These are phyloP conservation scores for Leptographium radiaticola DNA, from an alignment of 2,329 filamentous ascomycete genomes.

Conservation along the genomic window DNA sequence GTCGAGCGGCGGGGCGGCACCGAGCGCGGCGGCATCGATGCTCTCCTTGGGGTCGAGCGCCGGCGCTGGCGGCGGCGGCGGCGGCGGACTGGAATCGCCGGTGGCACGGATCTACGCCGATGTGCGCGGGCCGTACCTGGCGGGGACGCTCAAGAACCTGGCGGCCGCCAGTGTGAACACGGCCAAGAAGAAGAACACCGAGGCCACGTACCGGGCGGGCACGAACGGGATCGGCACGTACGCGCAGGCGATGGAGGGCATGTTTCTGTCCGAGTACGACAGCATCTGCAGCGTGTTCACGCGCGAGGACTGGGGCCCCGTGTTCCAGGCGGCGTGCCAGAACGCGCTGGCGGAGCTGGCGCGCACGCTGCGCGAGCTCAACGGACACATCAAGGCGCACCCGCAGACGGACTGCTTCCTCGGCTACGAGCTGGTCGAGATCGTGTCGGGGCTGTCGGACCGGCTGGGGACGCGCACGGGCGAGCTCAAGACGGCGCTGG, in stretches of 20 bases:
- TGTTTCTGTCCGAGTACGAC: conserved; percentile 80
- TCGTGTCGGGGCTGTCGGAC: conserved; percentile 67
- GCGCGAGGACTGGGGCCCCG: conserved; percentile 68
- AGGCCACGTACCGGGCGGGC: conserved; percentile 74
- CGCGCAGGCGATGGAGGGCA: conserved; percentile 71
- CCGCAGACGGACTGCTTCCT: conserved; percentile 86
- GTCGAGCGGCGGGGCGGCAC: conserved; percentile 18
- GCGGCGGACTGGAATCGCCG: conserved; percentile 45
- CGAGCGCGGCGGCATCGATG: conserved; percentile 43
- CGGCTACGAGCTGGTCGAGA: conserved; percentile 88
- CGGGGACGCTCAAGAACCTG: conserved; percentile 68
- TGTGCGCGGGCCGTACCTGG: conserved; percentile 76
- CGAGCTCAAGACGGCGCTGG: conserved; percentile 70
- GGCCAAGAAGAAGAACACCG: conserved; percentile 65
- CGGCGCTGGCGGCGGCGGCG: conserved; percentile 42
- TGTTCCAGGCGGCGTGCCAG: conserved; percentile 70
- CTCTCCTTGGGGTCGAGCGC: conserved; percentile 12
- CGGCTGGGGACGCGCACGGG: conserved; percentile 63
- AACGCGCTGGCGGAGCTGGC: conserved; percentile 68
- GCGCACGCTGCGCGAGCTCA: conserved; percentile 76
- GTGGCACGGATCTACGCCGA: conserved; percentile 77
- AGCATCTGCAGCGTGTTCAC: conserved; percentile 81
- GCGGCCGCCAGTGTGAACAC: conserved; percentile 78
- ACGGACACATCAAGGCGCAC: conserved; percentile 76
- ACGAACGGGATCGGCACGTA: conserved; percentile 90